Conservation (phyloP, 1,284 basidiomycete genomes). For the Sporisorium iseilematis-ciliati region DNA sequence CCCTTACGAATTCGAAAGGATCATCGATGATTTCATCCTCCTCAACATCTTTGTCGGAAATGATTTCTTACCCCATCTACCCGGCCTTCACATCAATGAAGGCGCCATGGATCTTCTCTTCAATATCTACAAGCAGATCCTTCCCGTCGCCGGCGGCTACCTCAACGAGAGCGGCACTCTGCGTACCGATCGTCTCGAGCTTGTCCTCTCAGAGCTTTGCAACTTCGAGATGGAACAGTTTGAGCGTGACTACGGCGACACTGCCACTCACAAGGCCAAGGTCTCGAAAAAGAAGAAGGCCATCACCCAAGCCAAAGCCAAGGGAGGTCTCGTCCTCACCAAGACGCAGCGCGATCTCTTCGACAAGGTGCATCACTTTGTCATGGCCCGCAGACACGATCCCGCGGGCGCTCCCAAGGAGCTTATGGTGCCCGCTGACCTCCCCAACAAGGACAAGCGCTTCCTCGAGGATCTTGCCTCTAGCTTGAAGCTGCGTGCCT, state of each 20-base stretch:
- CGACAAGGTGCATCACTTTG: slow-evolving; percentile 77
- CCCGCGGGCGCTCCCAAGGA: slow-evolving; percentile 53
- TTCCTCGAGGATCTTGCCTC: slow-evolving; percentile 61
- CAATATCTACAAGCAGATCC: slow-evolving; percentile 90
- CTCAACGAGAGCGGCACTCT: slow-evolving; percentile 91
- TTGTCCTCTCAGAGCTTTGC: slow-evolving; percentile 88
- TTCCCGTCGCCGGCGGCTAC: slow-evolving; percentile 90
- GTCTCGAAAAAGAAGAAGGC: slow-evolving; percentile 75
- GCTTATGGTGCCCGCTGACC: slow-evolving; percentile 50
- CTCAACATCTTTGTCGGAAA: slow-evolving; percentile 97
- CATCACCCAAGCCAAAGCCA: slow-evolving; percentile 82
- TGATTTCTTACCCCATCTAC: slow-evolving; percentile 95
- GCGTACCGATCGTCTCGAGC: slow-evolving; percentile 82
- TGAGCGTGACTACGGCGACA: slow-evolving; percentile 87
- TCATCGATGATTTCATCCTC: slow-evolving; percentile 98
- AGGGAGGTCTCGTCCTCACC: slow-evolving; percentile 66
- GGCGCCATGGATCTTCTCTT: slow-evolving; percentile 93
- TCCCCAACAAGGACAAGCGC: slow-evolving; percentile 46
- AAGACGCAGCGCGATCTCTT: slow-evolving; percentile 37
- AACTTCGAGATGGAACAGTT: slow-evolving; percentile 89
- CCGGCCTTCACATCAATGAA: slow-evolving; percentile 96
- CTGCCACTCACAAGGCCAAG: slow-evolving; percentile 72
- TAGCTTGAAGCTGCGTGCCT: slow-evolving; percentile 54
- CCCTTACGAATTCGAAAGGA: slow-evolving; percentile 84
- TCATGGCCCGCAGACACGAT: slow-evolving; percentile 84